These are phyloP conservation scores for Saccharomycopsis crataegensis DNA, from an alignment of 1,139 yeast species.

Conservation along the genomic window DNA sequence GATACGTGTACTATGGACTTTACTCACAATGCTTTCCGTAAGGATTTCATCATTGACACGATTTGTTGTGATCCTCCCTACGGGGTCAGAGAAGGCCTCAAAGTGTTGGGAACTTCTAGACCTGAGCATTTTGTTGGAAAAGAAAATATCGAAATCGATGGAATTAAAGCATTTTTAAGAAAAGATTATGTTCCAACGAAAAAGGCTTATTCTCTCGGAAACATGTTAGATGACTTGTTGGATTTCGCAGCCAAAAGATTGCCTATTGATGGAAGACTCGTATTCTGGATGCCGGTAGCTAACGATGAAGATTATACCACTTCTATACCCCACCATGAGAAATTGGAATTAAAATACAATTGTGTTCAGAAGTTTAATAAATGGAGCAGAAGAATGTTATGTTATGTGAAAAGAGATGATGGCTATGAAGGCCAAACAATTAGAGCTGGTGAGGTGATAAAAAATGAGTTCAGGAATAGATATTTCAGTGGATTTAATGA, in stretches of 20 bases:
- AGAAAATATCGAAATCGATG: slow-evolving; percentile 64
- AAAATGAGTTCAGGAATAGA: slow-evolving; percentile 64
- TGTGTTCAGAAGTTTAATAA: slow-evolving; percentile 85
- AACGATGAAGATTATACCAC: slow-evolving; percentile 72
- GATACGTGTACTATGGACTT: slow-evolving; percentile 92
- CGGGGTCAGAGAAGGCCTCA: slow-evolving; percentile 93
- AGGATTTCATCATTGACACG: slow-evolving; percentile 57
- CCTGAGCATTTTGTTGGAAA: slow-evolving; percentile 55
- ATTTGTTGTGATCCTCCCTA: slow-evolving; percentile 97
- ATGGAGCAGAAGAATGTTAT: slow-evolving; percentile 84
- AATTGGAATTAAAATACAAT: slow-evolving; percentile 60
- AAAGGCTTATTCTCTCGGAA: slow-evolving; percentile 77
- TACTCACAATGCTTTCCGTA: slow-evolving; percentile 78
- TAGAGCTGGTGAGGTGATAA: slow-evolving; percentile 32
- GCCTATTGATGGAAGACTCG: slow-evolving; percentile 68
- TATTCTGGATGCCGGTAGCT: slow-evolving; percentile 98
- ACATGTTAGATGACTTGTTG: slow-evolving; percentile 68
- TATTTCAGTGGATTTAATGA: slow-evolving; percentile 61
- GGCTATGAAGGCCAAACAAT: slow-evolving; percentile 52
- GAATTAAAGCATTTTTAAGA: slow-evolving; percentile 68
- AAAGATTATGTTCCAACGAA: slow-evolving; percentile 89
- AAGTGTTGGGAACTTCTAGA: slow-evolving; percentile 75
- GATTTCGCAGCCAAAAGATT: slow-evolving; percentile 65
- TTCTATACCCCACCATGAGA: slow-evolving; percentile 71
- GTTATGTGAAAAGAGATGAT: slow-evolving; percentile 63